These are phyloP conservation scores for Sambucus nigra DNA, from an alignment of 129 eudicot species.

Conservation along the genomic window DNA sequence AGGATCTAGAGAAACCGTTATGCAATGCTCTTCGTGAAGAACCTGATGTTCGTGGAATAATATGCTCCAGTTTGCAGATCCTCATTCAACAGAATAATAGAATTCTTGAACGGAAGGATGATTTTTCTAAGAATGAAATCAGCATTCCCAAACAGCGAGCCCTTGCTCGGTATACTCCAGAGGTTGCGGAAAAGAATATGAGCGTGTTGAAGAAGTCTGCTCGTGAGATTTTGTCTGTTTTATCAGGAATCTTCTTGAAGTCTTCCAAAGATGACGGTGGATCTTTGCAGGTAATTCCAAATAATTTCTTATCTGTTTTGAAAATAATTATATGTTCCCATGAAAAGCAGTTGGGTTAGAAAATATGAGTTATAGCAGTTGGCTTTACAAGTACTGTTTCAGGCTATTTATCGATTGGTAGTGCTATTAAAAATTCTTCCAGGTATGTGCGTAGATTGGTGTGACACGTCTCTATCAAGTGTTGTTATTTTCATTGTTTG, in stretches of 20 bases:
- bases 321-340: background rate
- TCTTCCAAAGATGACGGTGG: constrained; percentile 76
- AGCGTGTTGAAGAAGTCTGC: constrained; percentile 52
- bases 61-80: constrained; percentile 78
- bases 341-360: background rate
- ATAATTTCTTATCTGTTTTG: background rate
- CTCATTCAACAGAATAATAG: constrained; percentile 78
- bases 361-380: background rate
- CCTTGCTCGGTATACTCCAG: constrained; percentile 42
- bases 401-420: no score
- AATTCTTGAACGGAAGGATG: constrained; percentile 39
- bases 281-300: constrained; percentile 51
- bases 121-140: constrained; percentile 18
- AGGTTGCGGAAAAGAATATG: constrained; percentile 58
- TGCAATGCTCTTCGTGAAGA: constrained; percentile 53
- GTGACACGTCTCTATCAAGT: no score
- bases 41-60: constrained; percentile 66
- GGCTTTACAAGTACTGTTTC: background rate
- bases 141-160: constrained; percentile 41
- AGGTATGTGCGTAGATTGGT: no score
- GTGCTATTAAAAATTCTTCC: no score
- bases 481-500: no score
- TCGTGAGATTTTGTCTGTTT: constrained; percentile 46
- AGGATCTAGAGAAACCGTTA: constrained; percentile 51
- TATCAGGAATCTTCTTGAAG: constrained; percentile 45